phyloP scores from a whole-genome alignment of 306 rosid species.

The Quercus dentata region DNA sequence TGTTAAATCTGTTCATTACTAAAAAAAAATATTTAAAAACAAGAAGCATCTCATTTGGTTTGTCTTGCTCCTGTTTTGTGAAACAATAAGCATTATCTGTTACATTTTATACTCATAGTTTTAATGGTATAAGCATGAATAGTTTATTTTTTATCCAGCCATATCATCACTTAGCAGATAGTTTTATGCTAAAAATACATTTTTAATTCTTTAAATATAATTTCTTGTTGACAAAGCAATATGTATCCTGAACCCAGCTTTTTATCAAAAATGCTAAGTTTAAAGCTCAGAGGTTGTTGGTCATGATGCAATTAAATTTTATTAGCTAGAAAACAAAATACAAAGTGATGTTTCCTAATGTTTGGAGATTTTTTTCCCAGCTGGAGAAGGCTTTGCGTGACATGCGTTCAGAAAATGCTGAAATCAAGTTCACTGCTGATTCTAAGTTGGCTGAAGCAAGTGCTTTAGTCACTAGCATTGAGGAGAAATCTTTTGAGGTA shows the following conservation, averaged over 20 bases:
- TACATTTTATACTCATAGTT: background rate
- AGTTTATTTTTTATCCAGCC: background rate
- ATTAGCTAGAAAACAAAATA: background rate
- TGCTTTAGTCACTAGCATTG: constrained; percentile 78
- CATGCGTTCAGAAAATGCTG: constrained; percentile 88
- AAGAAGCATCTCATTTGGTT: background rate
- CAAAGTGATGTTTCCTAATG: constrained; percentile 26
- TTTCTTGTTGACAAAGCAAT: background rate
- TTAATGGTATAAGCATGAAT: background rate
- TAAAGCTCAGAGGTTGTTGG: background rate
- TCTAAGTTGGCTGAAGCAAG: constrained; percentile 90
- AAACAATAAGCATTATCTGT: background rate
- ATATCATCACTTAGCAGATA: background rate
- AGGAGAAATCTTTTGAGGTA: constrained; percentile 85
- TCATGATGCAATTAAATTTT: background rate
- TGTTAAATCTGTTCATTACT: background rate
- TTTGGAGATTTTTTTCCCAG: constrained; percentile 40
- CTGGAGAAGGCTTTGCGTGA: constrained; percentile 91
- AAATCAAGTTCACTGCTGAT: constrained; percentile 75
- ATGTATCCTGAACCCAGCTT: background rate
- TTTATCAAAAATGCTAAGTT: background rate
- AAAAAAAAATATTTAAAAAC: background rate
- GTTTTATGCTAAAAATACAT: background rate
- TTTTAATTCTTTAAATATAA: background rate
- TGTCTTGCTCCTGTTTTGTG: background rate